Conservation (phyloP, 345 rosid genomes). For the Dovyalis caffra region DNA sequence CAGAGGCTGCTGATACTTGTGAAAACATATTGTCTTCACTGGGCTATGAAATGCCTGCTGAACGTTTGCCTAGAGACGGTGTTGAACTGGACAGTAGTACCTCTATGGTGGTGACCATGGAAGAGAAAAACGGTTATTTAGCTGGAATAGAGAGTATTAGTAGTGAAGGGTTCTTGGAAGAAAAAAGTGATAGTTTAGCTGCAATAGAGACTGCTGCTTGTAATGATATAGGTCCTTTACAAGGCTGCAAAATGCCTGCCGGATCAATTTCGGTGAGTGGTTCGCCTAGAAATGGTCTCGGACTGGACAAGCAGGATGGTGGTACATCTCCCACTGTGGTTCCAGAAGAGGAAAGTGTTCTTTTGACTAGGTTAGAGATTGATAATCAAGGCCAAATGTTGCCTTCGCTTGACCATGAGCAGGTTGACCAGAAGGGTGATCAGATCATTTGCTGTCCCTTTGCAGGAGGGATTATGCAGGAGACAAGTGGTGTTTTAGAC, state of each 20-base stretch:
- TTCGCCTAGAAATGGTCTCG: conserved; percentile 9
- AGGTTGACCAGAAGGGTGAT: conserved; percentile 11
- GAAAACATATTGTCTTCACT: conserved; percentile 3
- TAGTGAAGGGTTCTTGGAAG: conserved; percentile 8
- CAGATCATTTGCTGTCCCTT: neutral
- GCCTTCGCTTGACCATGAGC: neutral
- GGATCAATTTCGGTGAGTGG: conserved; percentile 5
- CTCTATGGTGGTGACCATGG: neutral
- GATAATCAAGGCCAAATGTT: neutral
- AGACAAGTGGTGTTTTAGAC: neutral
- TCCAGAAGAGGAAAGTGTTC: neutral
- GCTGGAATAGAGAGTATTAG: neutral
- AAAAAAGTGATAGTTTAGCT: conserved; percentile 12
- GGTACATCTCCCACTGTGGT: neutral
- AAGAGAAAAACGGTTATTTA: neutral
- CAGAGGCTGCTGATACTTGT: neutral
- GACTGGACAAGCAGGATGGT: conserved; percentile 7
- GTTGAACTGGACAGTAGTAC: neutral
- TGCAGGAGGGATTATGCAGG: conserved; percentile 7
- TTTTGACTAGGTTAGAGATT: neutral
- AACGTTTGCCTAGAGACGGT: conserved; percentile 3
- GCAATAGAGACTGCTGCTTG: neutral
- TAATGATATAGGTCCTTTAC: conserved; percentile 4
- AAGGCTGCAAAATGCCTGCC: conserved; percentile 6
- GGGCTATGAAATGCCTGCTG: conserved; percentile 13